Conservation (phyloP, 2,329 filamentous ascomycete species). For the Botrytis paeoniae region DNA sequence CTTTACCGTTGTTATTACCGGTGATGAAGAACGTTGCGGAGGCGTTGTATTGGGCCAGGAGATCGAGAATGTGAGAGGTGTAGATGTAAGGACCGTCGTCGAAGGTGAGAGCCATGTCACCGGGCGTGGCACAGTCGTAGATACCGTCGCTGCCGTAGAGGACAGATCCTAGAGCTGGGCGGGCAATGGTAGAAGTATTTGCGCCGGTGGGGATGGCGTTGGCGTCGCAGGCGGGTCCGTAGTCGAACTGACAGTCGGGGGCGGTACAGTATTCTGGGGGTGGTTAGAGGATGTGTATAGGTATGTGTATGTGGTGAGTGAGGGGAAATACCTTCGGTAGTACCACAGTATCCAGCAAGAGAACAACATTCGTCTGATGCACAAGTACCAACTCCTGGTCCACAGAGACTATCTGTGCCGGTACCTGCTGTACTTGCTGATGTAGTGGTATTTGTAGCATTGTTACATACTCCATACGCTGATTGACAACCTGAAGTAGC, state of each 20-base stretch:
- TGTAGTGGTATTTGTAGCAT: slow-evolving; percentile 51
- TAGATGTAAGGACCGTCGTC: slow-evolving; percentile 65
- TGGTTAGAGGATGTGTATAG: background rate
- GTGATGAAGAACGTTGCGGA: slow-evolving; percentile 58
- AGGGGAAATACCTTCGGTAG: background rate
- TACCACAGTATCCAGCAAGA: slow-evolving; percentile 22
- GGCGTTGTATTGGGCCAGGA: slow-evolving; percentile 56
- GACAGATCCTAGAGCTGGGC: slow-evolving; percentile 52
- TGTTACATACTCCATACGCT: slow-evolving; percentile 47
- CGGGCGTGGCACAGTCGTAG: slow-evolving; percentile 53
- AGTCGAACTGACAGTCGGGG: slow-evolving; percentile 25
- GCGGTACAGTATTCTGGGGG: slow-evolving; percentile 25
- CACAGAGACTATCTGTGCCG: slow-evolving; percentile 50
- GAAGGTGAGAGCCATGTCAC: slow-evolving; percentile 63
- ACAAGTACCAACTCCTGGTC: slow-evolving; percentile 19
- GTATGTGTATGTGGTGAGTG: background rate
- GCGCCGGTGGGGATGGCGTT: slow-evolving; percentile 52
- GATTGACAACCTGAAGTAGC: slow-evolving; percentile 24
- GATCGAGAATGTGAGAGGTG: slow-evolving; percentile 59
- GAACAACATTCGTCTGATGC: slow-evolving; percentile 23
- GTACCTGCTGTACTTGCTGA: slow-evolving; percentile 36
- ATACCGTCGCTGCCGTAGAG: slow-evolving; percentile 56
- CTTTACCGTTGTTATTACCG: slow-evolving; percentile 48
- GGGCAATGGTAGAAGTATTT: slow-evolving; percentile 48
- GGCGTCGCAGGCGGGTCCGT: slow-evolving; percentile 49